Evolutionary conservation across 495 filamentous ascomycete genomes (phyloP), one percentile per base, ranked within the genome.

Genomic region (Hyaloscypha finlandica): DNA sequence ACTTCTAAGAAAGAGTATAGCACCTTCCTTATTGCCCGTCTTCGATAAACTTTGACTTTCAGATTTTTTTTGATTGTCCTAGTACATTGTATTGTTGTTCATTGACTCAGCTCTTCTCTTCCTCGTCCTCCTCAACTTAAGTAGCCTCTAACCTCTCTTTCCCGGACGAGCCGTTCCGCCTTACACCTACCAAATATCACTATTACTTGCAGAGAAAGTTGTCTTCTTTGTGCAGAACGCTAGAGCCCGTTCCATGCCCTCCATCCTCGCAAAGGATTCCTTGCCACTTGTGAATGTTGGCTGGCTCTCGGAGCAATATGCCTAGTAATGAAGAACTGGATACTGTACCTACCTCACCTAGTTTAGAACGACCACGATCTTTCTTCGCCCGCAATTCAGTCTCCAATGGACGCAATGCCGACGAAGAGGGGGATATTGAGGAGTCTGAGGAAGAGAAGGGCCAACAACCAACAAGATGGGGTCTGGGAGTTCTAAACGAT

Each of bases 401-500:
- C 22, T 55, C 68, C 2, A 31, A 60, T 35, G 53, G 25, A 56
- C 56, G 39, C 1, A 37, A 48, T 16, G 59, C 60, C 16, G 62
- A 57, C 19, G 25, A 53, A 16, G 48, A 29, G 6, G 58, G 45
- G 42, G 65, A 68, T 6, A 16, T 22, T 20, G 58, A 62, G 6
- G 65, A 48, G 4, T 37, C 35, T 16, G 45, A 68, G 25, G 65
- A 53, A 6, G 54, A 69, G 16, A 54, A 56, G 20, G 25, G 9
- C 45, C 59, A 37, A 65, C 68, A 68, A 65, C 71, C 71, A 30
- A 73, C 71, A 77, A 86, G 81, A 79, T 92, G 90, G 84, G 92
- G 83, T 8, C 81, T 97, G 79, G 94, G 94, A 45, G 89, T 98
- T 22, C 75, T 97, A 42, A 94, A 93, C 74, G 92, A 96, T 70